These are phyloP conservation scores for Kluyveromyces starmeri DNA, from an alignment of 805 yeast genomes.

Conservation along the genomic window DNA sequence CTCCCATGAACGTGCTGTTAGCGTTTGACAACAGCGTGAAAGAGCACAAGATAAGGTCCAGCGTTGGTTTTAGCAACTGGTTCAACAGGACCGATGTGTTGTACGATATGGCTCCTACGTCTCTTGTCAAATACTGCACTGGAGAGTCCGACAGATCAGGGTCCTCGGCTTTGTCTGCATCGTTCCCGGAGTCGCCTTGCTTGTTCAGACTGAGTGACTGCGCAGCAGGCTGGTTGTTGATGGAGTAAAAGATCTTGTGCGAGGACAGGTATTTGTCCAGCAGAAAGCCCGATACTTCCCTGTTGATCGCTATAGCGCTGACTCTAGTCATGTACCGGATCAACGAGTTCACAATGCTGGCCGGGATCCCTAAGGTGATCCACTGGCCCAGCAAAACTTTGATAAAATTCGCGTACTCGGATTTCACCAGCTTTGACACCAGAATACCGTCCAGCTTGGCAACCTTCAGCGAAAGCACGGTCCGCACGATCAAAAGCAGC, in stretches of 20 bases:
- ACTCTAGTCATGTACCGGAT: constrained; percentile 52
- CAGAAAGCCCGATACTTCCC: constrained; percentile 53
- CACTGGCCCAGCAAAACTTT: constrained; percentile 54
- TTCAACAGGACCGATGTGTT: constrained; percentile 71
- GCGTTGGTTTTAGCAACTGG: constrained; percentile 72
- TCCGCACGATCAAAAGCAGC: constrained; percentile 52
- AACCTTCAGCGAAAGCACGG: constrained; percentile 67
- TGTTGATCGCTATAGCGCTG: constrained; percentile 50
- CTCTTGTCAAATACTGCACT: constrained; percentile 47
- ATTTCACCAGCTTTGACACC: constrained; percentile 73
- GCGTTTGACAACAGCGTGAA: constrained; percentile 52
- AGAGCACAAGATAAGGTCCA: constrained; percentile 74
- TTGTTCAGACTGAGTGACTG: constrained; percentile 53
- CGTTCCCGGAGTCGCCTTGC: constrained; percentile 38
- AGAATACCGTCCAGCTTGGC: constrained; percentile 81
- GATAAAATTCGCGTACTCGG: constrained; percentile 54
- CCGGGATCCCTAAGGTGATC: constrained; percentile 83
- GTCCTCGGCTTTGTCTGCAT: constrained; percentile 45
- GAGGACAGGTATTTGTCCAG: constrained; percentile 67
- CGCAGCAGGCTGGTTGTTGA: constrained; percentile 49
- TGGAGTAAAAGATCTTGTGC: constrained; percentile 25
- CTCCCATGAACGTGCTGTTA: constrained; percentile 41
- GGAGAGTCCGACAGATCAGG: constrained; percentile 9
- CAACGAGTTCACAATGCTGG: constrained; percentile 67
- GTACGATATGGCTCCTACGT: constrained; percentile 62